Percentiles rank a stretch among this genome's conserved stretches.
These are phyloP conservation scores for Cyclostephanos tholiformis DNA, from an alignment of 108 stramenopile genomes.

Conservation along the genomic window DNA sequence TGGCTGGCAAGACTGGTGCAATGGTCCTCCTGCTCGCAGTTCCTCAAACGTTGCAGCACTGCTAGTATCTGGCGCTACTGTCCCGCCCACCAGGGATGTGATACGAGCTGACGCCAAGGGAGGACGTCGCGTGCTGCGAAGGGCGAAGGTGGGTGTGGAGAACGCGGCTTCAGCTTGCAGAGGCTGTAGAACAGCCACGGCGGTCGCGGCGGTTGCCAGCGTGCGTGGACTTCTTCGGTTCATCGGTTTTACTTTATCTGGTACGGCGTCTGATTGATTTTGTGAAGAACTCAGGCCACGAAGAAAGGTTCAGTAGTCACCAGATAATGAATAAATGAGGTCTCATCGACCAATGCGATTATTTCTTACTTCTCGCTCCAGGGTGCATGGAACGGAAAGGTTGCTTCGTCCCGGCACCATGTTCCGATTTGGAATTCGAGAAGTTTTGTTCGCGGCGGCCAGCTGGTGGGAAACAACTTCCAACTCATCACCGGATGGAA, in stretches of 20 bases:
- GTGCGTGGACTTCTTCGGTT: neutral
- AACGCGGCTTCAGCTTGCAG: neutral
- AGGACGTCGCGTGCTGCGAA: neutral
- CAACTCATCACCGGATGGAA: neutral
- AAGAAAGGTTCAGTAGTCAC: neutral
- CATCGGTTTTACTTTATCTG: neutral
- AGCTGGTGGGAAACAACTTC: neutral
- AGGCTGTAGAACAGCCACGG: neutral
- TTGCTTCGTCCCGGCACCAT: too few species aligned
- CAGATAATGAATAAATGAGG: too few species aligned
- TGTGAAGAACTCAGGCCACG: neutral
- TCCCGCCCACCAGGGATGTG: neutral
- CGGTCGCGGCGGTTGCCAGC: neutral
- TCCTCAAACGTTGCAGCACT: conserved; percentile 10
- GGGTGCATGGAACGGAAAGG: too few species aligned
- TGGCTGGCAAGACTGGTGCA: conserved; percentile 15
- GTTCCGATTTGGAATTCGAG: too few species aligned
- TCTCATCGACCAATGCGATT: too few species aligned
- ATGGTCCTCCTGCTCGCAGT: conserved; percentile 6
- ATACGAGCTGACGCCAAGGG: neutral
- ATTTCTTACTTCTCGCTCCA: too few species aligned
- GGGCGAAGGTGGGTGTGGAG: neutral
- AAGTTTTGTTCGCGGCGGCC: too few species aligned
- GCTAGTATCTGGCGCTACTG: neutral
- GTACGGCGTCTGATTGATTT: neutral